Percentiles rank a stretch among this genome's conserved stretches.
These are phyloP conservation scores for Hypholoma fasciculare DNA, from an alignment of 768 basidiomycete species.

Conservation along the genomic window DNA sequence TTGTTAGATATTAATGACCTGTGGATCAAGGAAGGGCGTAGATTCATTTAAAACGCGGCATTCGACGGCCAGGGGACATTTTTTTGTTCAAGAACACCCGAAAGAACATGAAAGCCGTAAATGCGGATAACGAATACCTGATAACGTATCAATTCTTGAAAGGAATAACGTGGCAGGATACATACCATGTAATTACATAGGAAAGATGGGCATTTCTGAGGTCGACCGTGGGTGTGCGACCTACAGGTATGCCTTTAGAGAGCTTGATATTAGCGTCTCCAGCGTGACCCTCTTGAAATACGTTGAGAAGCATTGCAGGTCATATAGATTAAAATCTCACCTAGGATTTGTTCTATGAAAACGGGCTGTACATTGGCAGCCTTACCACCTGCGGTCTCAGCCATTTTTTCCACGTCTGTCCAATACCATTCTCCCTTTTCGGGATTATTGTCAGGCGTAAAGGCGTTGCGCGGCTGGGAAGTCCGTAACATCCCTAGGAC, in stretches of 20 bases:
- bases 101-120: slow-evolving; percentile 83
- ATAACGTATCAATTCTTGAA: neutral
- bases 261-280: slow-evolving; percentile 66
- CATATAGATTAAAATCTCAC: slow-evolving; percentile 41
- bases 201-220: slow-evolving; percentile 92
- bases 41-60: slow-evolving; percentile 53
- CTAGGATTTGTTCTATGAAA: slow-evolving; percentile 87
- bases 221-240: slow-evolving; percentile 80
- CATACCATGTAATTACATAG: slow-evolving; percentile 93
- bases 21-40: neutral
- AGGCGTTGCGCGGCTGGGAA: slow-evolving; percentile 69
- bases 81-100: slow-evolving; percentile 61
- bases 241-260: slow-evolving; percentile 79
- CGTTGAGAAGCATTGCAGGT: neutral
- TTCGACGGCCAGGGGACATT: slow-evolving; percentile 43
- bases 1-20: neutral
- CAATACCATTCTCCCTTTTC: slow-evolving; percentile 88
- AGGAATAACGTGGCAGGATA: slow-evolving; percentile 4
- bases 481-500: slow-evolving; percentile 87
- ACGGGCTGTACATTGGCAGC: slow-evolving; percentile 79
- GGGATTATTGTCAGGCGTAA: slow-evolving; percentile 89
- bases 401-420: slow-evolving; percentile 83
- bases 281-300: slow-evolving; percentile 71
- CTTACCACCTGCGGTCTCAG: slow-evolving; percentile 73
- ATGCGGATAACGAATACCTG: slow-evolving; percentile 88